Conservation (phyloP, 1,139 yeast genomes). For the Yarrowia galli region DNA sequence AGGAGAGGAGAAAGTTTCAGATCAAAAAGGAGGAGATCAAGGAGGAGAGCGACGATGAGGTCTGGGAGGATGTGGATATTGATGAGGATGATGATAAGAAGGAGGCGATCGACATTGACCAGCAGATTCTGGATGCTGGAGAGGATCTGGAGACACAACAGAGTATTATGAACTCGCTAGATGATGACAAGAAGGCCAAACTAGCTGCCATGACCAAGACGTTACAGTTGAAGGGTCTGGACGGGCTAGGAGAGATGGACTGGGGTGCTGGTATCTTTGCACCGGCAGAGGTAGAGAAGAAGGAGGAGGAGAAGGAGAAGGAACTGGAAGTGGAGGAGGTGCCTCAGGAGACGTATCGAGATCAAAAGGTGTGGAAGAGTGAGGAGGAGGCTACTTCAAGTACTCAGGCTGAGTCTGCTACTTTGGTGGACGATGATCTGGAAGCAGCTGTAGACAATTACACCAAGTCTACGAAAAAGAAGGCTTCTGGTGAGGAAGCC, state of each 20-base stretch:
- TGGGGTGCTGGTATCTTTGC: slow-evolving; percentile 34
- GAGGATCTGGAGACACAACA: slow-evolving; percentile 6
- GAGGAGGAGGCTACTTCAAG: background rate
- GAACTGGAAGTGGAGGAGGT: background rate
- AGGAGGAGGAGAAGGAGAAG: background rate
- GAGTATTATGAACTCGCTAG: slow-evolving; percentile 9
- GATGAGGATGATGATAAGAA: background rate
- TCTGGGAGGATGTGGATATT: slow-evolving; percentile 67
- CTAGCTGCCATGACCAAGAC: slow-evolving; percentile 2
- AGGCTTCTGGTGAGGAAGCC: background rate
- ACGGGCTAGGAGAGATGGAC: slow-evolving; percentile 10
- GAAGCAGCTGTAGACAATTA: background rate
- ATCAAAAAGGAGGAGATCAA: slow-evolving; percentile 39
- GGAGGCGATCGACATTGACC: background rate
- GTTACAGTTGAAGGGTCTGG: background rate
- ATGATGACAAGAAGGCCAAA: slow-evolving; percentile 8
- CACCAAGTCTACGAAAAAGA: background rate
- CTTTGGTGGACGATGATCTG: background rate
- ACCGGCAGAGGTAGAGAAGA: background rate
- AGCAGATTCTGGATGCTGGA: background rate
- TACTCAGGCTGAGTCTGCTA: background rate
- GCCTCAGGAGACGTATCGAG: slow-evolving; percentile 9
- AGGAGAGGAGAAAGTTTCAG: background rate
- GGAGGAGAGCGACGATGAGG: slow-evolving; percentile 55
- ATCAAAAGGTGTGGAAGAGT: slow-evolving; percentile 4